Conservation (phyloP, 345 rosid species). For the Syzygium aromaticum region DNA sequence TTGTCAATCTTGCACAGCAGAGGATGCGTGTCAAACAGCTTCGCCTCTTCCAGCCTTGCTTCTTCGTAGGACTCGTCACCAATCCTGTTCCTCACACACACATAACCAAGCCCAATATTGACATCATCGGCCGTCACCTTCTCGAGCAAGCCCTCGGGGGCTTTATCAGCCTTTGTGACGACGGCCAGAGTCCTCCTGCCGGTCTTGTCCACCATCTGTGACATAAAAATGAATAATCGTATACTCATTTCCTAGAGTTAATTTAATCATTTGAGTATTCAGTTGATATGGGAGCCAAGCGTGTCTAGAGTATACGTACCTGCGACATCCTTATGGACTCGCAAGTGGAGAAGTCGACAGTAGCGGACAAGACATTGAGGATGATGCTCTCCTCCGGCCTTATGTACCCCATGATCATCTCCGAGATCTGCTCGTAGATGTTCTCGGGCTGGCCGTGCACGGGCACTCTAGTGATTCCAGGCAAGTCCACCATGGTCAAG, state of each 20-base stretch:
- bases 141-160: conserved; percentile 42
- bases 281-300: background rate
- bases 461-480: conserved; percentile 44
- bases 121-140: conserved; percentile 43
- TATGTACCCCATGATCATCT: conserved; percentile 38
- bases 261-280: background rate
- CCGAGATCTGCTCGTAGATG: conserved; percentile 33
- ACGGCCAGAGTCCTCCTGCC: conserved; percentile 44
- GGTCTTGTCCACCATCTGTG: conserved; percentile 20
- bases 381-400: conserved; percentile 37
- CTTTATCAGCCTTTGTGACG: conserved; percentile 39
- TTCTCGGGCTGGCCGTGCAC: conserved; percentile 46
- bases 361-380: conserved; percentile 34
- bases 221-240: background rate
- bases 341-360: conserved; percentile 37
- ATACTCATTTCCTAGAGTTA: background rate
- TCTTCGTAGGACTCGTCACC: conserved; percentile 26
- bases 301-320: background rate
- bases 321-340: conserved; percentile 49
- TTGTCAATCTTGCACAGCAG: conserved; percentile 23
- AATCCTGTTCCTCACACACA: conserved; percentile 35
- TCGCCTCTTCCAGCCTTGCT: conserved; percentile 16
- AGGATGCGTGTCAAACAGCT: conserved; percentile 8
- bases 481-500: conserved; percentile 52
- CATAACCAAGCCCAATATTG: conserved; percentile 37